phyloP scores from a whole-genome alignment of 371 early-diverging fungal genomes.

The Rhizopus delemar region DNA sequence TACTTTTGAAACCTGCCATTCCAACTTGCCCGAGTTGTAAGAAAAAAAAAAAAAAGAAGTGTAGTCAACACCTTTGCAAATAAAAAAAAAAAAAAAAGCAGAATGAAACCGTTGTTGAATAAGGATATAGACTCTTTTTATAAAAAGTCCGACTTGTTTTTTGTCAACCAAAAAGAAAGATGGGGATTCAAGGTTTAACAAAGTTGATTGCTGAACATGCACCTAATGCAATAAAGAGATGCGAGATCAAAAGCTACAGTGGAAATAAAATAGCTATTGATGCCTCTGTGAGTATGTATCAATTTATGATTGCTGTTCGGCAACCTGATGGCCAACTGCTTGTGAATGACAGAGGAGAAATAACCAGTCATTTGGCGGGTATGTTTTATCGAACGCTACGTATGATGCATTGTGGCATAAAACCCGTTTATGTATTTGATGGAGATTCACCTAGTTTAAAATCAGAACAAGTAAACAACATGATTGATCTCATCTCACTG shows the following conservation, averaged over 20 bases:
- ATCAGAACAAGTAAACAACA: slow-evolving; percentile 77
- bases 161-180: slow-evolving; percentile 7
- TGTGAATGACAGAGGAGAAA: slow-evolving; percentile 87
- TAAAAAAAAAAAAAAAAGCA: too few species aligned
- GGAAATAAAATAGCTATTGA: slow-evolving; percentile 98
- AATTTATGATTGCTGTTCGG: slow-evolving; percentile 99
- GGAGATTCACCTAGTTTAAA: slow-evolving; percentile 98
- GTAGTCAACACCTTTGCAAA: too few species aligned
- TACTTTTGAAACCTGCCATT: too few species aligned
- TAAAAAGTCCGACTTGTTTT: too few species aligned
- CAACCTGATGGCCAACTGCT: slow-evolving; percentile 88
- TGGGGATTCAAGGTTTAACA: slow-evolving; percentile 94
- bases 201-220: slow-evolving; percentile 96
- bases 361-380: slow-evolving; percentile 98
- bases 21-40: too few species aligned
- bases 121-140: too few species aligned
- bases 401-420: slow-evolving; percentile 97
- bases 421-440: slow-evolving; percentile 99
- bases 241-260: slow-evolving; percentile 89
- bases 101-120: too few species aligned
- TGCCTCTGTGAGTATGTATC: slow-evolving; percentile 98
- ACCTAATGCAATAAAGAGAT: slow-evolving; percentile 78
- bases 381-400: slow-evolving; percentile 98
- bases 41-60: too few species aligned
- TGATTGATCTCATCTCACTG: slow-evolving; percentile 27